These are phyloP conservation scores for Erodium moschatum DNA, from an alignment of 441 rosid genomes.

Conservation along the genomic window DNA sequence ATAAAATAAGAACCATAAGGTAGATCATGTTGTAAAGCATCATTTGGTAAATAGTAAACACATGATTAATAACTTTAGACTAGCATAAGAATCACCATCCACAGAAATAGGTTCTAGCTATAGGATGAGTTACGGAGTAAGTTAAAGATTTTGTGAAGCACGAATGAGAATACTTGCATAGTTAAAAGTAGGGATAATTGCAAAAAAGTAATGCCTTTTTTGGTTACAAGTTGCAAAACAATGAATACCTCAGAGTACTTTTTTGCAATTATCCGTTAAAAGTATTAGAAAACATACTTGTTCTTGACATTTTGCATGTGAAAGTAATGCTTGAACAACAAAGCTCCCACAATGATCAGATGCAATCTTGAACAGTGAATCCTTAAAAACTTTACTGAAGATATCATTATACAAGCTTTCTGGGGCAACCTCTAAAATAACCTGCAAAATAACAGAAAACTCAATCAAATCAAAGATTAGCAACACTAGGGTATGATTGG, in stretches of 20 bases:
- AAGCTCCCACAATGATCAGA: slow-evolving; percentile 78
- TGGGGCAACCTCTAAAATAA: slow-evolving; percentile 72
- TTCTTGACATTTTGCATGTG: slow-evolving; percentile 53
- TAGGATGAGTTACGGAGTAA: slow-evolving; percentile 1
- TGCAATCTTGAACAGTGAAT: slow-evolving; percentile 61
- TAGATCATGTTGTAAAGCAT: slow-evolving; percentile 9
- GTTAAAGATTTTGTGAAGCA: slow-evolving; percentile 6
- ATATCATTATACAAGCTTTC: slow-evolving; percentile 58
- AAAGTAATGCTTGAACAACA: slow-evolving; percentile 65
- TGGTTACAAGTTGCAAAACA: too few species aligned
- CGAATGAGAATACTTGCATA: too few species aligned
- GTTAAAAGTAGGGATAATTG: too few species aligned
- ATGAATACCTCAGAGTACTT: too few species aligned
- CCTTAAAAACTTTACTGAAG: slow-evolving; percentile 56
- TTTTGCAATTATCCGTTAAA: too few species aligned
- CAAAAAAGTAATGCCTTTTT: too few species aligned
- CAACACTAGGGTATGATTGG: background rate
- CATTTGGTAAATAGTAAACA: background rate
- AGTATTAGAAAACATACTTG: slow-evolving; percentile 40
- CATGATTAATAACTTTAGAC: background rate
- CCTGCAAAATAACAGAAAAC: slow-evolving; percentile 34
- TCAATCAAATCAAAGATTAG: slow-evolving; percentile 7
- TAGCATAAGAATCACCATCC: background rate
- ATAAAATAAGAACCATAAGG: background rate
- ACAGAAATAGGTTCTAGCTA: background rate